Evolutionary conservation across 257 asterid genomes (phyloP), one percentile per base, ranked within the genome.

Genomic region (Handroanthus guayacan): DNA sequence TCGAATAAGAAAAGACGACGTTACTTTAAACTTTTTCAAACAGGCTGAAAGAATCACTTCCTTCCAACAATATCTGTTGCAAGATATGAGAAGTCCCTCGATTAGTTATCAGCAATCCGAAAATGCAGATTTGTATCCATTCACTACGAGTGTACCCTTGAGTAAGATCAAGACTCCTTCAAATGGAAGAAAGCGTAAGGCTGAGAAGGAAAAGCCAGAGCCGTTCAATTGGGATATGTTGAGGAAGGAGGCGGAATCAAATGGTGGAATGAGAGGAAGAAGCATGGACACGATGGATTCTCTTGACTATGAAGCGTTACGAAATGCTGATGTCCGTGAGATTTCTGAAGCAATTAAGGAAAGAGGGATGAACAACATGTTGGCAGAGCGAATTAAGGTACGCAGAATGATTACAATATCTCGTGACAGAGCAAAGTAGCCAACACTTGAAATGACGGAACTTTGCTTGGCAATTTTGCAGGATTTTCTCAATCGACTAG

Each of bases 331-430:
- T 76, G 90, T 89, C 74, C 66, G 55, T 62, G 87, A 75, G 78
- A 87, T 89, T 47, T 82, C 94, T 62, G 86, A 85, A 6, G 52
- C 91, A 6, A 89, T 89, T 56, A 89, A 89, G 78, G 91, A 89
- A 82, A 80, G 94, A 79, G 94, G 94, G 34, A 89, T 89, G 94
- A 89, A 82, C 72, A 87, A 89, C 83, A 74, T 81, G 87, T 77
- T 89, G 62, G 94, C 94, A 38, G 90, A 85, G 80, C 77, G 99
- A 80, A 95, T 95, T 63, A 89, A 93, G 97, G 99, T 91, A 76
- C 8, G 62, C 45, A 77, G 34, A 13, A 47, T 51, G 60, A 31
- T 43, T 61, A 60, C 25, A 54, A 8, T 58, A 11, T 25, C 0
- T 25, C 5, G 43, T 38, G 6, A 51, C 25, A 55, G 34, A 55